These are phyloP conservation scores for Vicia villosa DNA, from an alignment of 306 rosid species.

Conservation along the genomic window DNA sequence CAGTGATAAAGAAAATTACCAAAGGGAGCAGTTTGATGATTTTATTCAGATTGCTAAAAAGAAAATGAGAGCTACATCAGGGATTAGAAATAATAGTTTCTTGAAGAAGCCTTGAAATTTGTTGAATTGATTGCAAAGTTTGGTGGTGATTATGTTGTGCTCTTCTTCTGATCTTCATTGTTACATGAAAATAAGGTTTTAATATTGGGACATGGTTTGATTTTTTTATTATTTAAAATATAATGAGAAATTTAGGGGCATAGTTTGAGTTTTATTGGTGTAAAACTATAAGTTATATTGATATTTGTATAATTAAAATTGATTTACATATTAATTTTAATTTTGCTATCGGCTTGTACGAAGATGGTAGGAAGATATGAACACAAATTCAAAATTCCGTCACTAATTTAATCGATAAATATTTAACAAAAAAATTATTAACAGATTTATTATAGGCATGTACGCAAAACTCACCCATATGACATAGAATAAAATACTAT, in stretches of 20 bases:
- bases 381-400: no score
- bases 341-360: no score
- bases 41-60: no score
- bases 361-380: no score
- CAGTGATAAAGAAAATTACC: slow-evolving; percentile 18
- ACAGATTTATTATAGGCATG: no score
- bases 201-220: background rate
- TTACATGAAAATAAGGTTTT: slow-evolving; percentile 1
- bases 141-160: background rate
- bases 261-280: background rate
- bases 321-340: background rate
- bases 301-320: background rate
- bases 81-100: slow-evolving; percentile 36
- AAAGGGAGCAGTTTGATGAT: no score
- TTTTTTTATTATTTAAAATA: background rate
- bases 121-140: background rate
- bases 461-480: no score
- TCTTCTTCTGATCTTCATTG: background rate
- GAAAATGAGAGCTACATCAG: slow-evolving; percentile 44
- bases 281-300: background rate
- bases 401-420: no score
- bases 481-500: no score
- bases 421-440: no score
- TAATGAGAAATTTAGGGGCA: background rate
- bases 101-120: background rate